Conservation (phyloP, 306 rosid genomes). For the Fagus sylvatica region DNA sequence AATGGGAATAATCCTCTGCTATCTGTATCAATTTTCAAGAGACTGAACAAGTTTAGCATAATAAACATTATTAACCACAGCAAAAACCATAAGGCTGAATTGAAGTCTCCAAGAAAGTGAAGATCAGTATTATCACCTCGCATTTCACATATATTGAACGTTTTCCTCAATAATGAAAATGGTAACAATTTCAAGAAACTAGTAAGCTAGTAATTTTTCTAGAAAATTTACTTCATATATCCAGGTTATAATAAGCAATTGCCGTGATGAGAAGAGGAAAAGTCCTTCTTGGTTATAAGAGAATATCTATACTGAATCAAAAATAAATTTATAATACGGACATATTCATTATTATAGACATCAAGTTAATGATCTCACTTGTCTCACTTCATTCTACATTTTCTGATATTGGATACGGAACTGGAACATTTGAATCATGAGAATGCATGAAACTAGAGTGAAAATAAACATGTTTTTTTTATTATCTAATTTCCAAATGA, state of each 20-base stretch:
- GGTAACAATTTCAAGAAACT: neutral
- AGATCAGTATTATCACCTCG: neutral
- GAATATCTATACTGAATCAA: neutral
- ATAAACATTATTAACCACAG: constrained; percentile 7
- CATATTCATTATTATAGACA: neutral
- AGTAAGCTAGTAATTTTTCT: neutral
- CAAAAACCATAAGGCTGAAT: constrained; percentile 9
- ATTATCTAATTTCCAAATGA: neutral
- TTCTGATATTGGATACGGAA: neutral
- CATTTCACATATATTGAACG: neutral
- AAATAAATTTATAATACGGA: neutral
- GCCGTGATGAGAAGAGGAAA: neutral
- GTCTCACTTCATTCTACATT: neutral
- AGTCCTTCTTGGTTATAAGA: neutral
- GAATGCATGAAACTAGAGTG: neutral
- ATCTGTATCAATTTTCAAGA: constrained; percentile 50
- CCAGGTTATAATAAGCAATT: neutral
- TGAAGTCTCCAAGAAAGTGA: constrained; percentile 3
- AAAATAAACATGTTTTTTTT: neutral
- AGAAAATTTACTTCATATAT: neutral
- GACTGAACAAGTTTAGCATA: constrained; percentile 18
- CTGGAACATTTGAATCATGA: neutral
- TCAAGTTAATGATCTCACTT: neutral
- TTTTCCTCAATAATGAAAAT: neutral
- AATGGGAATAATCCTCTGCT: constrained; percentile 96